Conservation (phyloP, 2,329 filamentous ascomycete species). For the Aspergillus niger region DNA sequence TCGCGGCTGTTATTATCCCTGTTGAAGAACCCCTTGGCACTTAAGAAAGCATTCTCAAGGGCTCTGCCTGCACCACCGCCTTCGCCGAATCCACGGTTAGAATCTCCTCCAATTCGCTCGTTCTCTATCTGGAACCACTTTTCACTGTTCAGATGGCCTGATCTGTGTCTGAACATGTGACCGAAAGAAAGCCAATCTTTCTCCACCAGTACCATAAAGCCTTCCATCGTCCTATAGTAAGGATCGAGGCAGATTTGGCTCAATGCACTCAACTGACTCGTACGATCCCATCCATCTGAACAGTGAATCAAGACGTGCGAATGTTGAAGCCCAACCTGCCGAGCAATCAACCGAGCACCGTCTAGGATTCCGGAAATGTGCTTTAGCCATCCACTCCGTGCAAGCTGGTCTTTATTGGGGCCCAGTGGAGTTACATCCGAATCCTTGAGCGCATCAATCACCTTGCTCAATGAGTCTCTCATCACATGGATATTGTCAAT, state of each 20-base stretch:
- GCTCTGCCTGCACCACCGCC: constrained; percentile 63
- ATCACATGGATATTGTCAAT: constrained; percentile 99
- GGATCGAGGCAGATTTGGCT: constrained; percentile 93
- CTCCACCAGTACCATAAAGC: constrained; percentile 91
- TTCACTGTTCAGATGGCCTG: constrained; percentile 82
- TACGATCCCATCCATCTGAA: constrained; percentile 97
- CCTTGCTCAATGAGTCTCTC: constrained; percentile 83
- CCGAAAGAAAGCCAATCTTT: constrained; percentile 99
- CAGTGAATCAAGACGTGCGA: constrained; percentile 97
- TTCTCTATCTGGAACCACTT: constrained; percentile 92
- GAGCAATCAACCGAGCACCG: constrained; percentile 79
- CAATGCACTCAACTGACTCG: constrained; percentile 87
- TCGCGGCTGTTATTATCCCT: constrained; percentile 70
- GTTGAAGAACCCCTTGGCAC: constrained; percentile 87
- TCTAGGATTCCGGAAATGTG: constrained; percentile 84
- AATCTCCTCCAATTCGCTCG: constrained; percentile 66
- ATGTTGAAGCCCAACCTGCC: constrained; percentile 86
- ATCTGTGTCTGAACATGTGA: constrained; percentile 94
- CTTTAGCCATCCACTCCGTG: constrained; percentile 85
- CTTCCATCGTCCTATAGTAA: constrained; percentile 90
- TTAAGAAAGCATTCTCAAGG: constrained; percentile 80
- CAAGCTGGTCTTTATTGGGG: constrained; percentile 77
- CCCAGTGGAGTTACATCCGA: constrained; percentile 82
- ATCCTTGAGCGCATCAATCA: constrained; percentile 88
- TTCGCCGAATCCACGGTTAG: constrained; percentile 43